Evolutionary conservation across 495 filamentous ascomycete species (phyloP), one percentile per base, ranked within the genome.

Genomic region (Hyaloscypha bicolor): DNA sequence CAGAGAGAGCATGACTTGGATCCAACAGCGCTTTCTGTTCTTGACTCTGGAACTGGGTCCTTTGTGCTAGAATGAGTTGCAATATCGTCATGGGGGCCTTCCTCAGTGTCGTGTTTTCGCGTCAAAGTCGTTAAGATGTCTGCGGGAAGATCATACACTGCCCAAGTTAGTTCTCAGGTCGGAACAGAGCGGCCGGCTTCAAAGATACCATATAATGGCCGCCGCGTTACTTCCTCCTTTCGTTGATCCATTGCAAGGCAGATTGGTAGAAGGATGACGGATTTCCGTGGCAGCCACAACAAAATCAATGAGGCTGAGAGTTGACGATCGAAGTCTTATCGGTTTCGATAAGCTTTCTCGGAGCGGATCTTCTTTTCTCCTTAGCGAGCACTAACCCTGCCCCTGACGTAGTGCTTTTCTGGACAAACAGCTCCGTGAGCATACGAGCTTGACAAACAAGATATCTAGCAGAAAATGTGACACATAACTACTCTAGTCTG

Each of bases 1-100:
- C 95, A 99, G 19, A 98, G 87, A 4, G 89, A 85, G 73, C 95
- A 99, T 29, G 91, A 86, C 51, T 91, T 93, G 4, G 92, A 85
- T 4, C 87, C 86, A 48, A 86, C 82, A 37, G 86, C 39, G 55
- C 55, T 62, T 67, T 77, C 57, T 52, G 16, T 55, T 69, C 19
- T 74, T 69, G 60, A 77, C 72, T 61, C 72, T 63, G 61, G 65
- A 66, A 30, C 70, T 59, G 62, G 74, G 72, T 55, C 73, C 69
- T 60, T 80, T 76, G 58, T 76, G 70, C 48, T 74, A 74, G 60
- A 65, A 79, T 63, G 29, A 29, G 52, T 62, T 21, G 33, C 55
- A 21, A 63, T 35, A 39, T 52, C 32, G 4, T 66, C 51, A 57
- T 65, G 65, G 1, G 68, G 58, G 2, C 56, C 71, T 22, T 68